Evolutionary conservation across 179 eudicot genomes (phyloP).

Genomic region (Amaranthus tricolor): DNA sequence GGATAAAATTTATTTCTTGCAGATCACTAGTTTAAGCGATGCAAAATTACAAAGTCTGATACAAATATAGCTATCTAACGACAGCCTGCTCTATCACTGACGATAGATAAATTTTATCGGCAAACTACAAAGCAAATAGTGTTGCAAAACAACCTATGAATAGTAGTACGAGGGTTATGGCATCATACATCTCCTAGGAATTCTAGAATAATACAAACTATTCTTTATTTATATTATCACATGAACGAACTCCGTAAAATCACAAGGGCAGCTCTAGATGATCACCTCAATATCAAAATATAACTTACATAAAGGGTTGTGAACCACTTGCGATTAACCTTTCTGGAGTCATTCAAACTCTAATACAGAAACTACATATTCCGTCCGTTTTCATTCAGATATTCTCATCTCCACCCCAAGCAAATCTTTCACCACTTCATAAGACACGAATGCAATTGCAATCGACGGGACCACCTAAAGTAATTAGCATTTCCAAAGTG

Average conservation of each 20-base stretch:
- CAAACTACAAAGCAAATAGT: not conserved
- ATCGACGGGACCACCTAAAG: slow-evolving; percentile 89
- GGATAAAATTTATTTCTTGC: not conserved
- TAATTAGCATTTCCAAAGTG: not conserved
- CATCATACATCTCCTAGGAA: slow-evolving; percentile 26
- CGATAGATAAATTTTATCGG: not conserved
- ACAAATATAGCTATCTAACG: not conserved
- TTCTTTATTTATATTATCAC: slow-evolving; percentile 23
- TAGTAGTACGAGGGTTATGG: slow-evolving; percentile 4
- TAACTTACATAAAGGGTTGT: slow-evolving; percentile 14
- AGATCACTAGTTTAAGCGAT: not conserved
- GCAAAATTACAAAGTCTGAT: not conserved
- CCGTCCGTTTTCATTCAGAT: slow-evolving; percentile 52
- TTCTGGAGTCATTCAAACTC: slow-evolving; percentile 16
- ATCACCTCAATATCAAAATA: slow-evolving; percentile 12
- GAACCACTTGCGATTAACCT: slow-evolving; percentile 18
- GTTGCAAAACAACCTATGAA: slow-evolving; percentile 9
- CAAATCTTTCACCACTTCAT: slow-evolving; percentile 80
- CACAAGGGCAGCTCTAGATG: slow-evolving; percentile 12
- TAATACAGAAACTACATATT: slow-evolving; percentile 1
- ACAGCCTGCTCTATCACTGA: not conserved
- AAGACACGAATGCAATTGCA: slow-evolving; percentile 85
- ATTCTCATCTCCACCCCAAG: slow-evolving; percentile 89
- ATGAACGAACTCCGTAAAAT: slow-evolving; percentile 18
- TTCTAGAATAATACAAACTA: slow-evolving; percentile 24